Base-by-base conservation (phyloP, 495 filamentous ascomycete genomes). In the Lentithecium fluviatile region DNA sequence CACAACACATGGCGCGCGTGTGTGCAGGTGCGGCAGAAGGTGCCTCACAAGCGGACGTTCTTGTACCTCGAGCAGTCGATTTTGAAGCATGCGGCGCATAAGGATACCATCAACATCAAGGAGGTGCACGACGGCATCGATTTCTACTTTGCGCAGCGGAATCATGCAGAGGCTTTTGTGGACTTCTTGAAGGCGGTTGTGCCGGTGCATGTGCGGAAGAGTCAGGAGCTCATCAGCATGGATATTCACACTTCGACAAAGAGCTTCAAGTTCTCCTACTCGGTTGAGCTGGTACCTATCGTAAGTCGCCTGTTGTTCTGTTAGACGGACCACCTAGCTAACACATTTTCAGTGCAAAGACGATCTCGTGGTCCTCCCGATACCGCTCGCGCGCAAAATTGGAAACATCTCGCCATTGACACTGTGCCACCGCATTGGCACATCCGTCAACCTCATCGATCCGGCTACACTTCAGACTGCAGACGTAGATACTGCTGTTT, bases 11-110 rank as follows among this genome's bases (percentile, higher is more conserved):
- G 88, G 88, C 76, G 87, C 63, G 90, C 91, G 3, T 82, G 82
- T 34, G 88, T 97, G 5, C 95, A 97, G 74, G 88, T 97, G 20
- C 89, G 95, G 36, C 95, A 99, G 75, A 95, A 96, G 71, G 95
- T 99, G 23, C 84, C 89, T 0, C 95, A 99, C 74, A 99, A 99
- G 80, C 82, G 95, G 62, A 97, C 94, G 5, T 97, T 99, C 76
- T 76, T 97, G 7, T 95, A 89, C 75, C 88, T 98, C 15, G 95
- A 99, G 68, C 95, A 99, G 75, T 79, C 97, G 24, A 96, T 99
- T 71, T 78, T 99, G 26, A 96, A 95, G 76, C 88, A 96, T 69
- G 82, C 83, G 26, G 94, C 93, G 2, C 94, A 99, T 71, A 85
- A 85, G 63, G 92, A 99, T 61, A 89, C 92, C 0, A 66, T 95